Base-by-base conservation (phyloP, 1,284 basidiomycete genomes). In the Rhodotorula mucilaginosa region DNA sequence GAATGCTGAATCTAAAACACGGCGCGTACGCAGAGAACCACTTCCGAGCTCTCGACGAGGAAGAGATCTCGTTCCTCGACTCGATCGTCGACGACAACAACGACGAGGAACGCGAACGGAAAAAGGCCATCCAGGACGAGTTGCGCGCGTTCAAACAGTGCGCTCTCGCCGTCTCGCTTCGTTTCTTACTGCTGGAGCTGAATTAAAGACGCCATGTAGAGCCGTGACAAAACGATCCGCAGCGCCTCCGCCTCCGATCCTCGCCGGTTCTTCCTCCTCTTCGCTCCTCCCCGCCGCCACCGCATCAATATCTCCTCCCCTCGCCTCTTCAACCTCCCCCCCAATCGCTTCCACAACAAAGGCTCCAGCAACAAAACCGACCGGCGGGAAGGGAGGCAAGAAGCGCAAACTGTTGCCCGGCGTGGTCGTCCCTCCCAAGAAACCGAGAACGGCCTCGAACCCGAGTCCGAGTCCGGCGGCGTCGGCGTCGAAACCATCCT, bases 11-110 rank as follows among this genome's bases (percentile, higher is more conserved):
- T 72, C 54, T 51, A 64, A 59, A n/a, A 70, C 5, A n/a, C 5
- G 7, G 19, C 7, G 10, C 65, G 26, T 7, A 7, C 34, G 34
- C 74, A 90, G 90, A 90, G 63, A 95, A 95, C 80, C 93, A 96
- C 79, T 96, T 94, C 79, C 88, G 93, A 70, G 91, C 92, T 2
- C 83, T 96, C 31, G 90, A 93, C 79, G 90, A 92, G 75, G 93
- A 95, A 80, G 93, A 96, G 79, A 75, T 93, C 72, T 87, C 90
- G 81, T 96, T 95, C 80, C 85, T 96, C 57, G 89, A 92, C 78
- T 90, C 90, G 18, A 85, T 93, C 71, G 85, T 89, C 65, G 88
- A 89, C 78, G 88, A 89, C 74, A 87, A 90, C 80, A 85, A 88
- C 76, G 87, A 87, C 73, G 89, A 90, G 80, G 91, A 93, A 79